A percentile compares a stretch with the other conserved stretches of the same genome.
Evolutionary conservation across 345 rosid genomes (phyloP).

Genomic region (Linum tenue): DNA sequence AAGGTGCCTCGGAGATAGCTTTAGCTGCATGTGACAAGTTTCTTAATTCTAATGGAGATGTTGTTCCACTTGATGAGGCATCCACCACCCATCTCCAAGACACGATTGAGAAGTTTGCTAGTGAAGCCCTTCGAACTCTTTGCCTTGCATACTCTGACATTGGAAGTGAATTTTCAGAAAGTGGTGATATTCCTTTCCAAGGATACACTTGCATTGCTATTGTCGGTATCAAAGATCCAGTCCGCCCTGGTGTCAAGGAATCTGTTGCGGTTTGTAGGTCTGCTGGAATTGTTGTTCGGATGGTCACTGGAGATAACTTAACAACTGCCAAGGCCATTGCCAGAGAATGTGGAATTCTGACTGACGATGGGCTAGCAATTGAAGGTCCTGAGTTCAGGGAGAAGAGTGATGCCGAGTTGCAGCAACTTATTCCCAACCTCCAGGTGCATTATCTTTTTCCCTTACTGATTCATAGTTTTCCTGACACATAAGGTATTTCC

Average conservation of each 20-base stretch:
- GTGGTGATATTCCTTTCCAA: constrained; percentile 34
- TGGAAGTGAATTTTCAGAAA: constrained; percentile 42
- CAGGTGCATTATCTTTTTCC: constrained; percentile 43
- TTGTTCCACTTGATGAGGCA: constrained; percentile 58
- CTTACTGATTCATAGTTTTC: neutral
- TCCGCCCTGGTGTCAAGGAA: constrained; percentile 29
- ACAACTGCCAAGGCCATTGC: constrained; percentile 30
- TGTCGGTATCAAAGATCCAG: constrained; percentile 31
- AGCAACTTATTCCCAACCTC: constrained; percentile 61
- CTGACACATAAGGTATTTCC: neutral
- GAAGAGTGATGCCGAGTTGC: constrained; percentile 27
- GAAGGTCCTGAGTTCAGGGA: constrained; percentile 26
- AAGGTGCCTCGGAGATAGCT: constrained; percentile 88
- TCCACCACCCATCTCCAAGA: constrained; percentile 33
- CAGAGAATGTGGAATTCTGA: constrained; percentile 28
- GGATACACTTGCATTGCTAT: constrained; percentile 27
- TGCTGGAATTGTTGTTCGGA: constrained; percentile 25
- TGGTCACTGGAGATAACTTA: constrained; percentile 29
- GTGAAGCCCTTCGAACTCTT: constrained; percentile 89
- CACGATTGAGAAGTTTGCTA: constrained; percentile 65
- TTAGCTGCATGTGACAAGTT: constrained; percentile 69
- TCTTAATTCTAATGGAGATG: constrained; percentile 53
- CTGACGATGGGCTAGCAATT: constrained; percentile 27
- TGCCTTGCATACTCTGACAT: constrained; percentile 76
- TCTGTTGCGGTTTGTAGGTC: constrained; percentile 29